Conservation (phyloP, 306 rosid genomes). For the Sphenostylis stenocarpa region DNA sequence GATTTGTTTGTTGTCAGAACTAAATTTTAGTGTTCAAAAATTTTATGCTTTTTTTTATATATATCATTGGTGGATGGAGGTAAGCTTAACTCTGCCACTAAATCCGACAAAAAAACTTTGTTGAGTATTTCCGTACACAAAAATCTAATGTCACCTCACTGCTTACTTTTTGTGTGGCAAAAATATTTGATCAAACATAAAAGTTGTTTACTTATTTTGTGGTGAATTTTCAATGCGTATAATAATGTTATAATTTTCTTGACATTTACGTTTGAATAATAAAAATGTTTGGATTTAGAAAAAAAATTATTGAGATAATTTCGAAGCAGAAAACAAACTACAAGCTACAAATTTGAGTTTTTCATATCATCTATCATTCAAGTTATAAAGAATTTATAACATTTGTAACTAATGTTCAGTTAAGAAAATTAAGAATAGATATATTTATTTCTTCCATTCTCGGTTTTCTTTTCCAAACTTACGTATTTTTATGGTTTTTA, state of each 20-base stretch:
- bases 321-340: not conserved
- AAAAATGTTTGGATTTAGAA: not conserved
- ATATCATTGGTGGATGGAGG: not conserved
- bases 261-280: not conserved
- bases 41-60: not conserved
- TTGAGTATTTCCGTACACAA: slow-evolving; percentile 16
- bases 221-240: too few relatives aligned
- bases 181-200: not conserved
- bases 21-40: not conserved
- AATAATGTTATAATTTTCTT: too few relatives aligned
- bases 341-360: not conserved
- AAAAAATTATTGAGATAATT: not conserved
- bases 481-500: too few relatives aligned
- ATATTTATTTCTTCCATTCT: too few relatives aligned
- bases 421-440: too few relatives aligned
- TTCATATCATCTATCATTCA: too few relatives aligned
- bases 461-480: too few relatives aligned
- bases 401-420: too few relatives aligned
- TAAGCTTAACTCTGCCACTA: not conserved
- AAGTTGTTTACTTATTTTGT: not conserved
- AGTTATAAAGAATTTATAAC: too few relatives aligned
- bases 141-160: slow-evolving; percentile 26
- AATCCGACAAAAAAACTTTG: not conserved
- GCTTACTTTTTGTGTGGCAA: not conserved
- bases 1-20: not conserved